These are phyloP conservation scores for Ustilago hordei DNA, from an alignment of 1,284 basidiomycete genomes.

Conservation along the genomic window DNA sequence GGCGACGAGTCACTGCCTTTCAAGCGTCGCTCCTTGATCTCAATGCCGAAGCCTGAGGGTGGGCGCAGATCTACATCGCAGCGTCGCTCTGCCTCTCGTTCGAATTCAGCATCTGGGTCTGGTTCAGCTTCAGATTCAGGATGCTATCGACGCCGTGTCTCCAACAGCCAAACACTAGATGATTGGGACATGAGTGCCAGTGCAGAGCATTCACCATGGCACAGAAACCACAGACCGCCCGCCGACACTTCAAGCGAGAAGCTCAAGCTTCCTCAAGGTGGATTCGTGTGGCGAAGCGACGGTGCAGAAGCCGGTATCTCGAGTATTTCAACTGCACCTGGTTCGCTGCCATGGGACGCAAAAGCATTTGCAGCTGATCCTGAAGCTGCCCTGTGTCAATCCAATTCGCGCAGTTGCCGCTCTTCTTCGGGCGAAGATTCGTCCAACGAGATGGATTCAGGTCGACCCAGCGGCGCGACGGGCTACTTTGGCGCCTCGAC, in stretches of 20 bases:
- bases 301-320: constrained; percentile 40
- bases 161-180: constrained; percentile 33
- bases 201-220: constrained; percentile 57
- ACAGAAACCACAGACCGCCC: constrained; percentile 51
- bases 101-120: constrained; percentile 24
- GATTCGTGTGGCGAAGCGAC: constrained; percentile 57
- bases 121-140: constrained; percentile 31
- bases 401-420: constrained; percentile 25
- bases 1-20: constrained; percentile 23
- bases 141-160: constrained; percentile 9
- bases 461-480: constrained; percentile 4
- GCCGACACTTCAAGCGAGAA: constrained; percentile 34
- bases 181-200: constrained; percentile 33
- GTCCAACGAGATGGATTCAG: constrained; percentile 36
- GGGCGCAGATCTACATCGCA: background rate
- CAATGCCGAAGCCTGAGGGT: constrained; percentile 15
- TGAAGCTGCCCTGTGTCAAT: constrained; percentile 21
- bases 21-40: constrained; percentile 25
- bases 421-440: constrained; percentile 39
- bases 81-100: constrained; percentile 13
- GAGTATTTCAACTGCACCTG: constrained; percentile 22
- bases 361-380: constrained; percentile 42
- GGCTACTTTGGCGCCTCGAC: constrained; percentile 44
- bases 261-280: constrained; percentile 53
- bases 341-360: constrained; percentile 40